Conservation (phyloP, 129 eudicot genomes). For the Gnaphalium uliginosum region DNA sequence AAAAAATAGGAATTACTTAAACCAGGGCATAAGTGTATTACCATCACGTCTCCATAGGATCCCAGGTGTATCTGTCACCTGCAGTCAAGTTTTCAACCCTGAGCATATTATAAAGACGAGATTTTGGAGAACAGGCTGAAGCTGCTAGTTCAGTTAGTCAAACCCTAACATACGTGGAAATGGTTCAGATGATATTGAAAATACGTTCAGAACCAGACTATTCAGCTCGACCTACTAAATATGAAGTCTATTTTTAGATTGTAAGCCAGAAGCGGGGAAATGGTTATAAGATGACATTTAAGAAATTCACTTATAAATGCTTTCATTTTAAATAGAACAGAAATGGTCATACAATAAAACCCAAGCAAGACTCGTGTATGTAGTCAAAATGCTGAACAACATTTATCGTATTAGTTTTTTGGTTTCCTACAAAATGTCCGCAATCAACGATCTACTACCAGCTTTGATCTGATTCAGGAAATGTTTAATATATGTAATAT, state of each 20-base stretch:
- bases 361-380: neutral
- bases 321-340: neutral
- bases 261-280: neutral
- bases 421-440: conserved; percentile 4
- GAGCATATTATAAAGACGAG: neutral
- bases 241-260: neutral
- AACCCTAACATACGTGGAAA: neutral
- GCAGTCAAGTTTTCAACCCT: conserved; percentile 29
- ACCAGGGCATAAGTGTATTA: conserved; percentile 36
- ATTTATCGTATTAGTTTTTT: neutral
- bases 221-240: too few relatives aligned
- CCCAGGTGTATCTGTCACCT: conserved; percentile 99
- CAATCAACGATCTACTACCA: neutral
- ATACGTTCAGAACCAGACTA: neutral
- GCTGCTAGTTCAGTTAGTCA: neutral
- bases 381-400: neutral
- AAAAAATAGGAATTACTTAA: neutral
- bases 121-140: neutral
- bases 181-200: neutral
- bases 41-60: conserved; percentile 84
- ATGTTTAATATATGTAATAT: conserved; percentile 13
- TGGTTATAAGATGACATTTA: neutral
- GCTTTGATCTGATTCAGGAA: conserved; percentile 14
- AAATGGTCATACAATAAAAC: neutral
- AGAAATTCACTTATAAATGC: neutral